These are phyloP conservation scores for Sporothrix pallida DNA, from an alignment of 2,329 filamentous ascomycete genomes.

Conservation along the genomic window DNA sequence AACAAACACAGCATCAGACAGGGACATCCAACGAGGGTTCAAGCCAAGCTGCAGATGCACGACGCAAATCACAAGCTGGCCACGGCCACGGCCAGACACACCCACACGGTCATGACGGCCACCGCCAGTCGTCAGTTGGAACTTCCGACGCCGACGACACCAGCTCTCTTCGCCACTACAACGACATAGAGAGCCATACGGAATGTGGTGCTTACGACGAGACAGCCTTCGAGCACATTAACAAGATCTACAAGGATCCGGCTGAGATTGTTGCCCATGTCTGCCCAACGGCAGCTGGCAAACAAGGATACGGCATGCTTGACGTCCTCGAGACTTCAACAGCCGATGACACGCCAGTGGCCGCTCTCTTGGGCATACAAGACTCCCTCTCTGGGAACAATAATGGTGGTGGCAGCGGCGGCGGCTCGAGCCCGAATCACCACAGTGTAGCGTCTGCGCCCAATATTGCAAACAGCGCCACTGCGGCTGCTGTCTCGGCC, in stretches of 20 bases:
- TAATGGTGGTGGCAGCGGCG: not conserved
- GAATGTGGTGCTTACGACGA: not conserved
- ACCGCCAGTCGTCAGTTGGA: not conserved
- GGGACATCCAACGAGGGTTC: not conserved
- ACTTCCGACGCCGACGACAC: not conserved
- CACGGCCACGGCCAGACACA: not conserved
- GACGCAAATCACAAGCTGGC: not conserved
- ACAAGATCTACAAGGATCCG: conserved; percentile 25
- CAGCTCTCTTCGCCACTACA: not conserved
- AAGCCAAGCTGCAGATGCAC: not conserved
- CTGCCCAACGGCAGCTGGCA: conserved; percentile 31
- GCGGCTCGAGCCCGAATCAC: not conserved
- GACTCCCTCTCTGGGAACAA: conserved; percentile 37
- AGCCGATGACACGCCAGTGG: conserved; percentile 43
- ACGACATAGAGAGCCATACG: not conserved
- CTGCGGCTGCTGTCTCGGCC: not conserved
- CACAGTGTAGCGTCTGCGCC: not conserved
- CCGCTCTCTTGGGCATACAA: conserved; percentile 42
- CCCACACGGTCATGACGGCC: not conserved
- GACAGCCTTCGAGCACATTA: not conserved
- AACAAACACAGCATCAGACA: not conserved
- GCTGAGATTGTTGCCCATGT: conserved; percentile 27
- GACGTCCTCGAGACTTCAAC: conserved; percentile 43
- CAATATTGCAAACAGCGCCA: not conserved
- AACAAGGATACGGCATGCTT: conserved; percentile 37